These are phyloP conservation scores for Calonectria montana DNA, from an alignment of 2,329 filamentous ascomycete genomes.

Conservation along the genomic window DNA sequence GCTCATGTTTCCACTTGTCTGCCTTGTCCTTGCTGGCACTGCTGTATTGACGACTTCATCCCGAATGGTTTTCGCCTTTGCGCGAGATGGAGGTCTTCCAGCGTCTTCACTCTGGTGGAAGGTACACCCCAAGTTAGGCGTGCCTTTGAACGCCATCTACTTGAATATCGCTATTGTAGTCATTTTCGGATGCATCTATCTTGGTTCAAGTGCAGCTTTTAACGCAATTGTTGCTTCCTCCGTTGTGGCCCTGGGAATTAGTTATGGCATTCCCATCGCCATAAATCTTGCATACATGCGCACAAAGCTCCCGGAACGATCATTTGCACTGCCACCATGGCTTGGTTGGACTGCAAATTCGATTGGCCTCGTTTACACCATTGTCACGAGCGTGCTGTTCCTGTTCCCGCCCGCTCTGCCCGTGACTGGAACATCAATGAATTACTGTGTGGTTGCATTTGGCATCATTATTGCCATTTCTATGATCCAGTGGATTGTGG, in stretches of 20 bases:
- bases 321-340: slow-evolving; percentile 48
- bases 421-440: slow-evolving; percentile 76
- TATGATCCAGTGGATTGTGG: slow-evolving; percentile 56
- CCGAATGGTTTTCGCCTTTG: slow-evolving; percentile 76
- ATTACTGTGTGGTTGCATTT: slow-evolving; percentile 60
- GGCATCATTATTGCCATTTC: slow-evolving; percentile 58
- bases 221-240: slow-evolving; percentile 78
- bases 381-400: slow-evolving; percentile 77
- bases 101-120: slow-evolving; percentile 68
- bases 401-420: slow-evolving; percentile 75
- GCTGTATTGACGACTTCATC: slow-evolving; percentile 74
- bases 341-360: slow-evolving; percentile 51
- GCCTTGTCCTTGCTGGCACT: slow-evolving; percentile 72
- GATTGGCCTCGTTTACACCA: slow-evolving; percentile 69
- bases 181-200: slow-evolving; percentile 76
- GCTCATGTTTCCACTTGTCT: slow-evolving; percentile 74
- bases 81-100: slow-evolving; percentile 72
- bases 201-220: slow-evolving; percentile 73
- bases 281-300: slow-evolving; percentile 76
- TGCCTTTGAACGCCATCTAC: slow-evolving; percentile 75
- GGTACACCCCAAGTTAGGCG: slow-evolving; percentile 69
- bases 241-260: slow-evolving; percentile 77
- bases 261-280: slow-evolving; percentile 79
- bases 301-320: slow-evolving; percentile 67
- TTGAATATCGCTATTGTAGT: slow-evolving; percentile 71